Percentiles rank a stretch among this genome's conserved stretches.
Conservation (phyloP, 2,329 filamentous ascomycete species). For the Laburnicola sp. region DNA sequence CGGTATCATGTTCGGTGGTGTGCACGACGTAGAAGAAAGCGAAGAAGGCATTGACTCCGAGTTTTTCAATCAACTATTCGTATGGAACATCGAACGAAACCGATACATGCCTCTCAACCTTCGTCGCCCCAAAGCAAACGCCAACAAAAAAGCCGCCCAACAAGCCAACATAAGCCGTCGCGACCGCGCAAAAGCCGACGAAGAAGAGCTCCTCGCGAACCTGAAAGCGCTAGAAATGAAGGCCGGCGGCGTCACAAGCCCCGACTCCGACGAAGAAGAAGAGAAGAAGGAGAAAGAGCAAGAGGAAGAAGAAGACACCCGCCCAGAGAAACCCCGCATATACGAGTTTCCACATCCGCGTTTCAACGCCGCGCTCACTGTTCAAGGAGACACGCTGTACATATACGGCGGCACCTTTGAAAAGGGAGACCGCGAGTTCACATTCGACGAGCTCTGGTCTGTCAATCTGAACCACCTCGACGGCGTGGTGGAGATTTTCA, state of each 20-base stretch:
- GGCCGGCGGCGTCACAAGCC: constrained; percentile 57
- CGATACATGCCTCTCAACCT: constrained; percentile 85
- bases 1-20: constrained; percentile 90
- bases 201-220: constrained; percentile 86
- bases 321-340: constrained; percentile 59
- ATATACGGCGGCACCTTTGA: constrained; percentile 96
- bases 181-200: constrained; percentile 82
- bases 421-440: constrained; percentile 91
- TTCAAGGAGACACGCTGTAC: constrained; percentile 90
- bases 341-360: constrained; percentile 86
- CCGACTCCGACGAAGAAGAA: constrained; percentile 40
- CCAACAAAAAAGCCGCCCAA: constrained; percentile 59
- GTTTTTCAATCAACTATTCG: constrained; percentile 90
- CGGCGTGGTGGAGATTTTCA: constrained; percentile 90
- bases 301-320: constrained; percentile 57
- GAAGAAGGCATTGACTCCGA: constrained; percentile 96
- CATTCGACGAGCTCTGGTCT: constrained; percentile 91
- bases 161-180: constrained; percentile 49
- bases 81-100: constrained; percentile 95
- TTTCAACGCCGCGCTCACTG: constrained; percentile 88
- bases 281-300: constrained; percentile 34
- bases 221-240: constrained; percentile 83
- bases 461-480: constrained; percentile 94
- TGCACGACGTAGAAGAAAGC: constrained; percentile 87
- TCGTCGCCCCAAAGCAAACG: constrained; percentile 70